phyloP scores from a whole-genome alignment of 176 grass and related monocot genomes.

The Typha latifolia region DNA sequence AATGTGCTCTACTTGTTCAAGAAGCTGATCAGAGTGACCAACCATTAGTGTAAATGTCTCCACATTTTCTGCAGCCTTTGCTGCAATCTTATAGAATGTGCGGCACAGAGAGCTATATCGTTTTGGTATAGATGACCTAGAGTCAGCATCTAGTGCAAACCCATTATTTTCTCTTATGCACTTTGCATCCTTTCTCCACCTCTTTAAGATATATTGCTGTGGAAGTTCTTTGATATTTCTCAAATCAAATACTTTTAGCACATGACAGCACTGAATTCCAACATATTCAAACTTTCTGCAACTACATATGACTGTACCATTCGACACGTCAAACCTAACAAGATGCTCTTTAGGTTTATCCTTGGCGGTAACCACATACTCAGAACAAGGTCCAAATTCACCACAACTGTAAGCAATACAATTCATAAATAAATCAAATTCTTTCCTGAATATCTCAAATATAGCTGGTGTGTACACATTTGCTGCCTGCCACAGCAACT shows the following conservation, averaged over 20 bases:
- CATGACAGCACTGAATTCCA: slow-evolving; percentile 81
- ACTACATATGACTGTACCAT: slow-evolving; percentile 61
- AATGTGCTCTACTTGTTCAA: slow-evolving; percentile 58
- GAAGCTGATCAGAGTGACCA: slow-evolving; percentile 56
- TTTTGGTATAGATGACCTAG: slow-evolving; percentile 34
- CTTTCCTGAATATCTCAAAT: slow-evolving; percentile 62
- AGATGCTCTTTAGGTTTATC: slow-evolving; percentile 55
- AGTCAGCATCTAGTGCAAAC: slow-evolving; percentile 34
- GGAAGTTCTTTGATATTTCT: slow-evolving; percentile 68
- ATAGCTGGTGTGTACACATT: slow-evolving; percentile 56
- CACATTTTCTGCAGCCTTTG: slow-evolving; percentile 70
- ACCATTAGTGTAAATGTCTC: slow-evolving; percentile 54
- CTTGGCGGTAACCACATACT: slow-evolving; percentile 60
- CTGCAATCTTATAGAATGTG: slow-evolving; percentile 64
- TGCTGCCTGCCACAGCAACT: slow-evolving; percentile 73
- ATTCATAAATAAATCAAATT: slow-evolving; percentile 50
- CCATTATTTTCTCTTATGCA: slow-evolving; percentile 22
- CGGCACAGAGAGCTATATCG: slow-evolving; percentile 58
- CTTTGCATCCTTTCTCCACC: slow-evolving; percentile 91
- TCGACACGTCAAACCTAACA: slow-evolving; percentile 63
- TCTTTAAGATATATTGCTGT: slow-evolving; percentile 55
- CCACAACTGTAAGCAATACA: slow-evolving; percentile 61
- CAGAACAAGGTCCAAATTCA: slow-evolving; percentile 54
- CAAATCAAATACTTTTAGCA: slow-evolving; percentile 77
- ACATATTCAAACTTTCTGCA: slow-evolving; percentile 72